Base-by-base conservation (phyloP, 1,284 basidiomycete species). In the Thecaphora thlaspeos region DNA sequence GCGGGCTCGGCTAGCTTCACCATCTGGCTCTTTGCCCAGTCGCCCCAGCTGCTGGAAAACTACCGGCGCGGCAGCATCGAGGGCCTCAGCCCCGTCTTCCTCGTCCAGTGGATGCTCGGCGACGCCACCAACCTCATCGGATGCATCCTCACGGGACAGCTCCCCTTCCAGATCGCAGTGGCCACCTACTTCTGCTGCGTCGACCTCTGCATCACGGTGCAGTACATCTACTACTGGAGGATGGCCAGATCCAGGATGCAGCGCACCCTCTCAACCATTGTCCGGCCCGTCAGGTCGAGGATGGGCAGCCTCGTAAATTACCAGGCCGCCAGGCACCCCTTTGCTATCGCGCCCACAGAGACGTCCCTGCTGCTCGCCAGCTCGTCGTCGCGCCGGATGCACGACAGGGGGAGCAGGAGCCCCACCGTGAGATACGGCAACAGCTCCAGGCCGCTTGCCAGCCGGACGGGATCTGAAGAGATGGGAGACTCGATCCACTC, bases 1-100 rank as follows among this genome's bases (percentile, higher is more conserved):
- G 43, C 71, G 2, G 75, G 75, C 22, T 63, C 66, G 2, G 50
- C 60, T 5, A 67, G 61, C 10, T 71, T 77, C 30, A 37, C 56
- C 38, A 56, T 76, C 39, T 77, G 75, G 75, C 66, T 77, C 17
- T 72, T 76, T 42, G 75, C 75, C 10, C 75, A 77, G 43, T 61
- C 65, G 1, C 75, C 75, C n/a, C 73, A 77, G 52, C 46, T 77
- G 26, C 67, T 61, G 55, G 61, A 72, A 41, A 77, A 77, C 59
- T 72, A 75, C 46, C 51, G 46, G 4, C 49, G 68, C 14, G 62
- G 60, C 8, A 70, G 64, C 11, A 68, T 75, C 21, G 69, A 72
- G 4, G 75, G 75, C 3, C 61, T 77, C 22, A 71, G 68, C 1
- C 53, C 65, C 36, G 68, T 75, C 43, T 77, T 77, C 43, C 52